A percentile compares a stretch with the other conserved stretches of the same genome.
phyloP scores from a whole-genome alignment of 2,329 filamentous ascomycete genomes.

The Cladobotryum mycophilum region DNA sequence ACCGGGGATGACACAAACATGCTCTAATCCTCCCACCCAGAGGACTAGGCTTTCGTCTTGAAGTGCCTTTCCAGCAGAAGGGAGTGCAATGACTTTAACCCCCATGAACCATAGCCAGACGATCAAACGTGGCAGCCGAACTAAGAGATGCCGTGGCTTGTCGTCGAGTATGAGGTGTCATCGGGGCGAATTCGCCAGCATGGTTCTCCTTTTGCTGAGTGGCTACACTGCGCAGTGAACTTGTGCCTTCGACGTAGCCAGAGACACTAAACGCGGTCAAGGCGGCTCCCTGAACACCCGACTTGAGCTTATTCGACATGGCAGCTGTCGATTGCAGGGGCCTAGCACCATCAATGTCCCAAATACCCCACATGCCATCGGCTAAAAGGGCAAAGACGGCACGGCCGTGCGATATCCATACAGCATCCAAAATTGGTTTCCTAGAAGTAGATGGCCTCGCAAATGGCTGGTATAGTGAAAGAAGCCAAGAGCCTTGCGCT shows the following conservation, averaged over 20 bases:
- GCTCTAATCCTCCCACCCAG: slow-evolving; percentile 51
- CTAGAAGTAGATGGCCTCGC: slow-evolving; percentile 42
- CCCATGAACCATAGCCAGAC: slow-evolving; percentile 45
- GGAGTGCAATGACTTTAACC: slow-evolving; percentile 43
- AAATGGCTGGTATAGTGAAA: slow-evolving; percentile 56
- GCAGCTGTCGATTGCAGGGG: slow-evolving; percentile 36
- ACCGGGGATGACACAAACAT: slow-evolving; percentile 50
- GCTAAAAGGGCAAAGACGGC: slow-evolving; percentile 53
- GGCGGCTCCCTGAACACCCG: slow-evolving; percentile 51
- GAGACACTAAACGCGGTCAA: slow-evolving; percentile 52
- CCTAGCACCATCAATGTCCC: slow-evolving; percentile 56
- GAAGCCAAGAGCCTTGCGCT: slow-evolving; percentile 56
- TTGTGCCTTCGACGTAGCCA: slow-evolving; percentile 56
- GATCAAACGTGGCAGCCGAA: slow-evolving; percentile 40
- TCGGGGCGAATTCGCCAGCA: slow-evolving; percentile 51
- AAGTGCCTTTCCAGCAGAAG: slow-evolving; percentile 33
- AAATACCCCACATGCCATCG: slow-evolving; percentile 62
- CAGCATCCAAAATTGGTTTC: slow-evolving; percentile 56
- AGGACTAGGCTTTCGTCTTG: slow-evolving; percentile 50
- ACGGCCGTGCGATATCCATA: slow-evolving; percentile 55
- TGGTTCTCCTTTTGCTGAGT: slow-evolving; percentile 31
- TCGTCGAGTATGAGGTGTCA: slow-evolving; percentile 56
- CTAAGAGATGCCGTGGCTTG: slow-evolving; percentile 43
- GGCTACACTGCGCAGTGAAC: slow-evolving; percentile 41
- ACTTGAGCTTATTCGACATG: slow-evolving; percentile 44